Evolutionary conservation across 768 basidiomycete species (phyloP), one percentile per base, ranked within the genome.

Genomic region (Russula griseocarnosa): DNA sequence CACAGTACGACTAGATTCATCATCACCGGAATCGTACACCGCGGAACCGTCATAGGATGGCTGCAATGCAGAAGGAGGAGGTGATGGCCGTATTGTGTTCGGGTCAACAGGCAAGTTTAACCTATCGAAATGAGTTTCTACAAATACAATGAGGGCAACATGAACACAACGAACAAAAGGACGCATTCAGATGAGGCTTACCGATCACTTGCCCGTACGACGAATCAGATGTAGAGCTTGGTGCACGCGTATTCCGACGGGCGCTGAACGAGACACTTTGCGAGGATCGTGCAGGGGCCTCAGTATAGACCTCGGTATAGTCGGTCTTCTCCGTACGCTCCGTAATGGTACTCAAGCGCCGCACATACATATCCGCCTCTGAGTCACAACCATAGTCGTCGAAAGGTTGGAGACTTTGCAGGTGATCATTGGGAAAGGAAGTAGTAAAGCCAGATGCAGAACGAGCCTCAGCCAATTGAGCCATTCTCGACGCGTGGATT

Each of bases 21-120:
- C 79, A 42, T 67, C 66, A 59, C 34, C 54, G 6, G 64, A 60
- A 36, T 52, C 58, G 22, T 26, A 36, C 10, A 34, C n/a, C 22
- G 24, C 47, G n/a, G 57, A 62, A n/a, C 62, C 67, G 53, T 58
- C 22, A 10, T 32, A 46, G 18, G 66, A 63, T 13, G 57, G 57
- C 9, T 81, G 78, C n/a, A 87, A 69, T 20, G 88, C 88, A 24
- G 88, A 89, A 1, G 75, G 77, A 26, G 88, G 84, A 46, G 87
- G 88, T 14, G 88, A 89, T 22, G 84, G 81, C 24, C 81, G 79
- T 61, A 86, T 84, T 13, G 73, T 75, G 65, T 87, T 84, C 32
- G 86, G 86, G 72, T 86, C 81, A 52, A 69, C 6, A 36, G 61
- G 66, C 20, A 51, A 34, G 40, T 40, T 52, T 18, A 74, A 14